Conservation (phyloP, 2,329 filamentous ascomycete species). For the Tolypocladium endophyticum region DNA sequence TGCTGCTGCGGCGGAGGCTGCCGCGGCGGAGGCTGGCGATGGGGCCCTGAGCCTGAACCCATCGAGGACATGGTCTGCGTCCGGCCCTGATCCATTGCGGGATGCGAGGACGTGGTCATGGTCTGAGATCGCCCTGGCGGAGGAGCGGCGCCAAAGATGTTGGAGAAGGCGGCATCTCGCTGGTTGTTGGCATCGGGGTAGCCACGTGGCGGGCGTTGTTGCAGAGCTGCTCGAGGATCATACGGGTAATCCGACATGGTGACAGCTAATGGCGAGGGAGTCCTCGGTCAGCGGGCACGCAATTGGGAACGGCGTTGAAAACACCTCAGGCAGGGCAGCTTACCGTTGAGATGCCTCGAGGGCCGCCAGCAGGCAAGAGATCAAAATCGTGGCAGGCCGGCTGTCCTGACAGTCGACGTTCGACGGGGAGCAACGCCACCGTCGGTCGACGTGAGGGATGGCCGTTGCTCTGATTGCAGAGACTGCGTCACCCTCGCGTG, state of each 20-base stretch:
- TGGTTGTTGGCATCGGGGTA: constrained; percentile 49
- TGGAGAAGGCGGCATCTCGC: constrained; percentile 89
- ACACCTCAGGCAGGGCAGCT: constrained; percentile 5
- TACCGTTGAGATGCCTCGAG: constrained; percentile 10
- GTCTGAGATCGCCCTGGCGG: constrained; percentile 87
- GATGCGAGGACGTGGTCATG: constrained; percentile 66
- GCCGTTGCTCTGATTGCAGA: neutral
- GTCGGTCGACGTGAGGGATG: constrained; percentile 13
- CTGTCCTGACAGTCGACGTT: constrained; percentile 12
- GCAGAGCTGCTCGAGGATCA: constrained; percentile 37
- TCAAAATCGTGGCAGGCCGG: constrained; percentile 13
- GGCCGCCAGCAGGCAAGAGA: constrained; percentile 8
- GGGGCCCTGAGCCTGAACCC: constrained; percentile 38
- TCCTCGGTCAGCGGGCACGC: neutral
- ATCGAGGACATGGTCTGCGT: constrained; percentile 67
- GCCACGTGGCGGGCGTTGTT: constrained; percentile 27
- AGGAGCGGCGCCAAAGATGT: constrained; percentile 84
- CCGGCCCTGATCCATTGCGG: constrained; percentile 48
- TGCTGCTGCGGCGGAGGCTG: constrained; percentile 36
- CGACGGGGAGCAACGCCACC: constrained; percentile 20
- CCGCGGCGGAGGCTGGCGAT: constrained; percentile 53
- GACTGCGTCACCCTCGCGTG: neutral
- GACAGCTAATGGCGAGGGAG: neutral
- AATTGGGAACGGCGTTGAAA: neutral
- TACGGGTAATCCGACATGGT: constrained; percentile 50